Base-by-base conservation (phyloP, 257 asterid genomes). In the Nemophila menziesii region DNA sequence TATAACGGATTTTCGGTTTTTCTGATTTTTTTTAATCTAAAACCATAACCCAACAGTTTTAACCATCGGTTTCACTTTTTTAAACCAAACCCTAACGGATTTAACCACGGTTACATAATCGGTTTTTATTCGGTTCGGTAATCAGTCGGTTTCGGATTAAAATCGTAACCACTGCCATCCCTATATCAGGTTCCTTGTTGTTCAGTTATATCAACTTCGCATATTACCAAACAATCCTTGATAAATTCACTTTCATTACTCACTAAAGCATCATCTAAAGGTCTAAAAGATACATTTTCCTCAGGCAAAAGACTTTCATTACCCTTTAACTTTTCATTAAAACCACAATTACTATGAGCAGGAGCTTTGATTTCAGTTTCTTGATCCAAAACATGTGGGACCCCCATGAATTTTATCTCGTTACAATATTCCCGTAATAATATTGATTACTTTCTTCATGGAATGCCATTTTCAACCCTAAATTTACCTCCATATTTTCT, bases 321-420 rank as follows among this genome's bases (percentile, higher is more conserved):
- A 29, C 46, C 62, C 54, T 19, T 44, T 56, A 55, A 64, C 24
- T 67, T 51, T n/a, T 48, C 58, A 21, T 42, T 73, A n/a, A 57
- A 40, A 48, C 47, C 39, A 58, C 54, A 80, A 65, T 46, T 58
- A 63, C 58, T 26, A 29, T 58, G 74, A 52, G 52, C 39, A 21
- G 54, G 33, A 22, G 53, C 62, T 54, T 63, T 64, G 68, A 57
- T 72, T 43, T 43, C 68, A n/a, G 56, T 52, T 22, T 58, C 61
- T 60, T 56, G 67, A 49, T 70, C 61, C 61, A 76, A 48, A 51
- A 59, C 61, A 52, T 61, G 66, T 43, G 98, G 98, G 37, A 85
- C 76, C 73, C 81, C 98, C 98, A 90, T 16, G 98, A 90, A 37
- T 94, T 90, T 72, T 85, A 93, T 16, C 96, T 93, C 0, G 96